phyloP scores from a whole-genome alignment of 1,284 basidiomycete genomes.

The Vanrija humicola region DNA sequence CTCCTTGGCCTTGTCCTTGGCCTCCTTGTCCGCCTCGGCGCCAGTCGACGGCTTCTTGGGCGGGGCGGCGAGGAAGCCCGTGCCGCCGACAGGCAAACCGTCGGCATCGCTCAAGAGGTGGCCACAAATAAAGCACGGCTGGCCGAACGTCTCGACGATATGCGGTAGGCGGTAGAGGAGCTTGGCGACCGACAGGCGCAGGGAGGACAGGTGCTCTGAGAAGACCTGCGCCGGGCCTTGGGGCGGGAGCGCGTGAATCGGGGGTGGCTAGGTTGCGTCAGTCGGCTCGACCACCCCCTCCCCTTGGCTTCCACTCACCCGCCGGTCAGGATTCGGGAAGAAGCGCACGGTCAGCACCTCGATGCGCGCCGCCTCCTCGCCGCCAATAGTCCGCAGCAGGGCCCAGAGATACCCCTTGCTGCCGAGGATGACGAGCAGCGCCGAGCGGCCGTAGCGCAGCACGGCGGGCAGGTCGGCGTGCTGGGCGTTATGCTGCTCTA shows the following conservation, averaged over 20 bases:
- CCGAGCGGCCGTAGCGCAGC: constrained; percentile 1
- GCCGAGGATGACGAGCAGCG: constrained; percentile 7
- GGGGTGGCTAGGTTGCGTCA: constrained; percentile 7
- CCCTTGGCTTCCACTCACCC: constrained; percentile 1
- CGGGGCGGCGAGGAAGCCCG: constrained; percentile 3
- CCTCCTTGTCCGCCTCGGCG: not conserved
- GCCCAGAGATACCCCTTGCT: constrained; percentile 4
- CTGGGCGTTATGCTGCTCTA: constrained; percentile 2
- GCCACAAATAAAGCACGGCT: constrained; percentile 9
- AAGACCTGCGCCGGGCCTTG: constrained; percentile 6
- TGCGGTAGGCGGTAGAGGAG: constrained; percentile 12
- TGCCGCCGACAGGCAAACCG: constrained; percentile 9
- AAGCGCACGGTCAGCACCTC: constrained; percentile 5
- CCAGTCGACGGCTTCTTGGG: not conserved
- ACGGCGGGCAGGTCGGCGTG: not conserved
- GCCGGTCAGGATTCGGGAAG: constrained; percentile 1
- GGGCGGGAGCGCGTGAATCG: constrained; percentile 15
- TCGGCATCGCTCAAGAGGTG: constrained; percentile 7
- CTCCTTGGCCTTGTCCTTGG: not conserved
- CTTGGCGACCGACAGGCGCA: constrained; percentile 5
- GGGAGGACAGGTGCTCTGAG: constrained; percentile 6
- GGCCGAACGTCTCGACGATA: not conserved
- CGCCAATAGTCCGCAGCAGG: constrained; percentile 2
- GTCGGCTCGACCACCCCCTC: not conserved
- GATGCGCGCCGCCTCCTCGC: not conserved